These are phyloP conservation scores for Exsudoporus frostii DNA, from an alignment of 768 basidiomycete genomes.

Conservation along the genomic window DNA sequence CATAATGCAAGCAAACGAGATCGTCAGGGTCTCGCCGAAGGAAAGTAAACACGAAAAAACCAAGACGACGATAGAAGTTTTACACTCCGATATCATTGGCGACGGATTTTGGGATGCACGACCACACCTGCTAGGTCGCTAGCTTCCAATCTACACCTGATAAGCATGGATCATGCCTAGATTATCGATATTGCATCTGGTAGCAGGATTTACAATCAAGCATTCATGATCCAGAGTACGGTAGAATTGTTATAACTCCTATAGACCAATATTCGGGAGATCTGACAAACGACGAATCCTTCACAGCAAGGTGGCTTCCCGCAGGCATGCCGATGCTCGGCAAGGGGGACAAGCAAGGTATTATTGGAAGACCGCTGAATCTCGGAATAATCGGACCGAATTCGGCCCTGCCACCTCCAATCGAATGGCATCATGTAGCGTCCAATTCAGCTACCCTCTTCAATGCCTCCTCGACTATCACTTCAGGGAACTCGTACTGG, in stretches of 20 bases:
- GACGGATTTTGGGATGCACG: constrained; percentile 75
- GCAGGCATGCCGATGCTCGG: too few relatives aligned
- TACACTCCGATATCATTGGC: constrained; percentile 83
- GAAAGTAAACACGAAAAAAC: constrained; percentile 35
- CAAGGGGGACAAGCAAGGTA: too few relatives aligned
- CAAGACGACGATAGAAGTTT: constrained; percentile 48
- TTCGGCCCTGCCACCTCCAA: neutral
- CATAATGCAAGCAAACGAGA: neutral
- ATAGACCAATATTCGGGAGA: too few relatives aligned
- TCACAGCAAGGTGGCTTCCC: too few relatives aligned
- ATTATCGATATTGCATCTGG: neutral
- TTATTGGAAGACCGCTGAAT: neutral
- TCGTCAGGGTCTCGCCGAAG: constrained; percentile 17
- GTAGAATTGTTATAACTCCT: too few relatives aligned
- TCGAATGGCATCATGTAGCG: neutral
- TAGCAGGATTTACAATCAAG: neutral
- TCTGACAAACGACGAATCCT: too few relatives aligned
- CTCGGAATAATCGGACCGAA: neutral
- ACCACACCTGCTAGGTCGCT: constrained; percentile 45
- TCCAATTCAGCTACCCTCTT: constrained; percentile 13
- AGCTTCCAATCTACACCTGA: neutral
- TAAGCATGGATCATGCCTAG: neutral
- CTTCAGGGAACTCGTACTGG: constrained; percentile 25
- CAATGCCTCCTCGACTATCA: constrained; percentile 16
- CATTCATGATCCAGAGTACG: too few relatives aligned